phyloP scores from a whole-genome alignment of 1,284 basidiomycete genomes.

The Kalmanozyma brasiliensis region DNA sequence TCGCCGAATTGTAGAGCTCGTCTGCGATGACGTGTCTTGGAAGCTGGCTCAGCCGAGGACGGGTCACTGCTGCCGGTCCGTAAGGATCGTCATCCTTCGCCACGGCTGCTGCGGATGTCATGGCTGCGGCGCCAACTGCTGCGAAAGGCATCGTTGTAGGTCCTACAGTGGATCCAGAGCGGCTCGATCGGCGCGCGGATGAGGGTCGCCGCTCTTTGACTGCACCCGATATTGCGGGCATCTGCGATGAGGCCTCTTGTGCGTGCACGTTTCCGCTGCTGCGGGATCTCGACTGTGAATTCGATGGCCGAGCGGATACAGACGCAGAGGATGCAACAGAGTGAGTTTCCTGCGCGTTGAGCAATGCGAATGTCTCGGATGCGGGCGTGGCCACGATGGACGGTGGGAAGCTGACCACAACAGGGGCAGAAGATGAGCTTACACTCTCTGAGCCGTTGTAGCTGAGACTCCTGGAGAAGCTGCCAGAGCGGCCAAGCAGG shows the following conservation, averaged over 20 bases:
- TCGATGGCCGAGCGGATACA: constrained; percentile 1
- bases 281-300: constrained; percentile 20
- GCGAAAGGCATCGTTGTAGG: constrained; percentile 44
- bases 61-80: constrained; percentile 47
- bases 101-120: neutral
- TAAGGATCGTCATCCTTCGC: constrained; percentile 37
- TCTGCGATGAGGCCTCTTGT: constrained; percentile 8
- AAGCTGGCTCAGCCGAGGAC: constrained; percentile 43
- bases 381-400: constrained; percentile 11
- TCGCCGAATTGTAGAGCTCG: constrained; percentile 31
- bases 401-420: constrained; percentile 49
- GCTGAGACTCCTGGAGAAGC: constrained; percentile 52
- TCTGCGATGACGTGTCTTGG: constrained; percentile 34
- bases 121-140: constrained; percentile 7
- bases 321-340: constrained; percentile 10
- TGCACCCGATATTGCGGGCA: constrained; percentile 8
- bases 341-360: constrained; percentile 16
- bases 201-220: constrained; percentile 42
- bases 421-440: constrained; percentile 32
- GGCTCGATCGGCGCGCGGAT: constrained; percentile 27
- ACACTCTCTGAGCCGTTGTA: constrained; percentile 44
- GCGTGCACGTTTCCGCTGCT: constrained; percentile 20
- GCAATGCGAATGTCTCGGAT: constrained; percentile 7
- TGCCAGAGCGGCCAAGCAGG: constrained; percentile 35
- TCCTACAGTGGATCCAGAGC: constrained; percentile 43